Percentiles rank a stretch among this genome's conserved stretches.
These are phyloP conservation scores for Aspergillus bombycis DNA, from an alignment of 2,329 filamentous ascomycete species.

Conservation along the genomic window DNA sequence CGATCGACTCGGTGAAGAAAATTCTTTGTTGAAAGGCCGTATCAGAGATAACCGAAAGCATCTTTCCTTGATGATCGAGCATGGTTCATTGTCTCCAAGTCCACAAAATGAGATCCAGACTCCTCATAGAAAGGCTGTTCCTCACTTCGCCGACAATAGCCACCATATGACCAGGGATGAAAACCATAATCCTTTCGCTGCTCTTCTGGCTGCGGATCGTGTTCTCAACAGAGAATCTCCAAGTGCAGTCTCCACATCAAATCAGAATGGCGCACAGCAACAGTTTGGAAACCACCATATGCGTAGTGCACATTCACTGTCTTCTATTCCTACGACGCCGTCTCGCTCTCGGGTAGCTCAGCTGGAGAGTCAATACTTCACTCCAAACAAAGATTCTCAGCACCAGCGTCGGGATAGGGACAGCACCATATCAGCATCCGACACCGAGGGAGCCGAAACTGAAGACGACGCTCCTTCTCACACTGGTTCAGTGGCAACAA, in stretches of 20 bases:
- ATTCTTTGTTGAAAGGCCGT: constrained; percentile 74
- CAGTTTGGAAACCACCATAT: constrained; percentile 63
- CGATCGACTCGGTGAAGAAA: constrained; percentile 71
- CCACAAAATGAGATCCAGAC: constrained; percentile 56
- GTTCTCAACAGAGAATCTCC: constrained; percentile 77
- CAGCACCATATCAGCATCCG: constrained; percentile 77
- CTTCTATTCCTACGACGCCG: constrained; percentile 80
- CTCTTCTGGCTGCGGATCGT: constrained; percentile 72
- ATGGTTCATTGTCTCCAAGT: constrained; percentile 67
- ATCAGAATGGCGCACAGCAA: constrained; percentile 53
- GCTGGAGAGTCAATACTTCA: constrained; percentile 58
- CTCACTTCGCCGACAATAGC: constrained; percentile 44
- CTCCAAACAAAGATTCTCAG: constrained; percentile 58
- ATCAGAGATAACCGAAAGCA: constrained; percentile 91
- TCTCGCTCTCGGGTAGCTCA: constrained; percentile 56
- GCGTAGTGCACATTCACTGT: constrained; percentile 79
- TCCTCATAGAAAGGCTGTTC: constrained; percentile 45
- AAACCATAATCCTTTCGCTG: constrained; percentile 71
- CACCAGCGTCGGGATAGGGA: constrained; percentile 69
- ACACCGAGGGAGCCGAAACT: constrained; percentile 54
- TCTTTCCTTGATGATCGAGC: constrained; percentile 76
- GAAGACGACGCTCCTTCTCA: constrained; percentile 72
- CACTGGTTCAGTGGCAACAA: constrained; percentile 75
- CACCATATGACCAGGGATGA: constrained; percentile 51
- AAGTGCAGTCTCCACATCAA: constrained; percentile 74